Base-by-base conservation (phyloP, 495 filamentous ascomycete species). In the Cladorrhinum samala region DNA sequence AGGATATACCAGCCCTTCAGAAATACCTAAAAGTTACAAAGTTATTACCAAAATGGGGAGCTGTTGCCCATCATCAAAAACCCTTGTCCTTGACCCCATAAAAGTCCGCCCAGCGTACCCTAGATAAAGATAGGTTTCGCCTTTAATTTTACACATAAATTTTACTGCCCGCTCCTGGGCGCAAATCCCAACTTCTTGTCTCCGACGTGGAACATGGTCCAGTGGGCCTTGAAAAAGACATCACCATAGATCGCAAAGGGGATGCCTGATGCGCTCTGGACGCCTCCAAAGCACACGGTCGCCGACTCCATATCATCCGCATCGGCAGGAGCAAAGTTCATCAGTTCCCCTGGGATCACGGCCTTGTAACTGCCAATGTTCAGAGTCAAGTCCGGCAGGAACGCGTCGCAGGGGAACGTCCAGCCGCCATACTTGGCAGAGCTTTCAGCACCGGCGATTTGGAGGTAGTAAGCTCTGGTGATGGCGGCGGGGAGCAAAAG, bases 221-320 rank as follows among this genome's bases (percentile, higher is more conserved):
- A 91, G 66, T 89, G 84, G 63, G 79, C 79, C 77, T 93, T 91
- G 53, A 94, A 77, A 70, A 91, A 91, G 52, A 92, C 79, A 54
- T 91, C 88, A 20, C 89, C 88, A 50, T 89, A 86, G 60, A 95
- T 90, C 33, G 79, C 79, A 62, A 88, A 82, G 16, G 72, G 77
- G 37, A 89, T 74, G 30, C 80, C 80, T 21, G 69, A 67, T 53
- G 83, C 75, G 49, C 71, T 73, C 73, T 89, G 86, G 41, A 88
- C 75, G 17, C 83, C 82, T 33, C 86, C 86, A 54, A 77, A 85
- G 70, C 86, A 89, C 50, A 67, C 73, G 9, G 67, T 75, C 2
- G 69, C 69, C 13, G 59, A 62, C n/a, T 56, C 69, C 20, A 69
- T 56, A 5, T 54, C 40, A 17, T 68, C 57, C 48, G 75, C 67